Evolutionary conservation across 2,329 filamentous ascomycete genomes (phyloP), one percentile per base, ranked within the genome.

Genomic region (Alternaria hordeiaustralica): DNA sequence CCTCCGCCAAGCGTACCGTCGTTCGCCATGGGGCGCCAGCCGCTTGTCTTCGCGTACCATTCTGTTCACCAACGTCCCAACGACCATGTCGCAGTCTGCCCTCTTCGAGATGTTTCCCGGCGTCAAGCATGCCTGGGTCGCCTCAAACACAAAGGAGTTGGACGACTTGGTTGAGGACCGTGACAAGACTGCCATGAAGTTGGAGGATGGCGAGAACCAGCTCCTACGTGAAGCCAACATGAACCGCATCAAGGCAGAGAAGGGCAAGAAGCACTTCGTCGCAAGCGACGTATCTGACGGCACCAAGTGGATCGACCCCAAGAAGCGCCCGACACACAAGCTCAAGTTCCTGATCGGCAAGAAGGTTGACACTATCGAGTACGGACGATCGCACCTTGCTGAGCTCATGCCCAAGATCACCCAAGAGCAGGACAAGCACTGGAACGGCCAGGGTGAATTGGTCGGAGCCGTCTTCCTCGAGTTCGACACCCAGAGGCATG

Each of bases 391-490:
- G 2, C 89, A 93, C 75, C 87, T 97, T 53, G 87, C 89, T 54
- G 88, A 90, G 50, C 85, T 96, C 43, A 88, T 90, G 47, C 91
- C 92, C 5, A 87, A 90, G 66, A 90, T 93, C 45, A 86, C 90
- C 45, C 82, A 85, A 20, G 86, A 89, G 46, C 93, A 96, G 78
- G 85, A 84, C 56, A 84, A 86, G 59, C 92, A 93, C 75, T 87
- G 86, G 58, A 84, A 86, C 13, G 90, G 91, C 55, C 86, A 92
- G 43, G 88, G 86, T 49, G 86, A 89, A 56, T 87, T 90, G 57
- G 84, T 93, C 7, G 88, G 90, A 1, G 90, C 92, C 18, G 92
- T 96, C 6, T 98, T 99, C 75, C 88, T 98, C 63, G 92, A 97
- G 76, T 99, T 97, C 74, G 86, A 88, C 63, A 89, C 86, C 5